phyloP scores from a whole-genome alignment of 768 basidiomycete species.

The Tulasnella sp. region DNA sequence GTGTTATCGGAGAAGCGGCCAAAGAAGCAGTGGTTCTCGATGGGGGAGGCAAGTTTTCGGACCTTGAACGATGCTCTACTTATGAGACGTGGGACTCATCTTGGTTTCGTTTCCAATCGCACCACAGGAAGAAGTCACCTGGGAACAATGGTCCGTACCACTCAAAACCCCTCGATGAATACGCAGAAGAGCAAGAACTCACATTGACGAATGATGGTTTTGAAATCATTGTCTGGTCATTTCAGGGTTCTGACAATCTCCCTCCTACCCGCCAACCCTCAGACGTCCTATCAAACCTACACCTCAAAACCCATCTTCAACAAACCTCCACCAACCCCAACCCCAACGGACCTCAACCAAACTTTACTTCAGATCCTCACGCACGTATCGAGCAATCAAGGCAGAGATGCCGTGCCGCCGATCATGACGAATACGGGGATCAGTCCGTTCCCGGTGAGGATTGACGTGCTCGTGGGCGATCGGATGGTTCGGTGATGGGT shows the following conservation, averaged over 20 bases:
- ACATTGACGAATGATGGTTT: too few relatives aligned
- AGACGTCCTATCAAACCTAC: background rate
- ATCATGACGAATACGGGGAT: conserved; percentile 52
- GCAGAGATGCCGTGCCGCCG: conserved; percentile 61
- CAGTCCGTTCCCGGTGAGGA: conserved; percentile 66
- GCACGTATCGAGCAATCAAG: conserved; percentile 68
- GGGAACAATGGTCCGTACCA: conserved; percentile 78
- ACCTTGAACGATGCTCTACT: background rate
- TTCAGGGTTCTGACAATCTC: conserved; percentile 73
- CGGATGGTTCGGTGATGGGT: background rate
- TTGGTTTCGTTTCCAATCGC: background rate
- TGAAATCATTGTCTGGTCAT: background rate
- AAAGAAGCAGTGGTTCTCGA: conserved; percentile 49
- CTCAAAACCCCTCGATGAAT: too few relatives aligned
- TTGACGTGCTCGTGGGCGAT: conserved; percentile 53
- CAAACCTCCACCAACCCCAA: conserved; percentile 20
- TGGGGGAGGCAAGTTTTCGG: conserved; percentile 31
- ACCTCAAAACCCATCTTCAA: conserved; percentile 8
- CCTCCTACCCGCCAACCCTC: conserved; percentile 23
- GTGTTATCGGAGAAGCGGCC: conserved; percentile 68
- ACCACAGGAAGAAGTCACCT: conserved; percentile 62
- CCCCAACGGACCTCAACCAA: background rate
- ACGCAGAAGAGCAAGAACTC: too few relatives aligned
- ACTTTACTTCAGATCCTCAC: conserved; percentile 41
- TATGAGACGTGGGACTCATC: background rate